Evolutionary conservation across 176 grass and related monocot species (phyloP), one percentile per base, ranked within the genome.

Genomic region (Lolium perenne): DNA sequence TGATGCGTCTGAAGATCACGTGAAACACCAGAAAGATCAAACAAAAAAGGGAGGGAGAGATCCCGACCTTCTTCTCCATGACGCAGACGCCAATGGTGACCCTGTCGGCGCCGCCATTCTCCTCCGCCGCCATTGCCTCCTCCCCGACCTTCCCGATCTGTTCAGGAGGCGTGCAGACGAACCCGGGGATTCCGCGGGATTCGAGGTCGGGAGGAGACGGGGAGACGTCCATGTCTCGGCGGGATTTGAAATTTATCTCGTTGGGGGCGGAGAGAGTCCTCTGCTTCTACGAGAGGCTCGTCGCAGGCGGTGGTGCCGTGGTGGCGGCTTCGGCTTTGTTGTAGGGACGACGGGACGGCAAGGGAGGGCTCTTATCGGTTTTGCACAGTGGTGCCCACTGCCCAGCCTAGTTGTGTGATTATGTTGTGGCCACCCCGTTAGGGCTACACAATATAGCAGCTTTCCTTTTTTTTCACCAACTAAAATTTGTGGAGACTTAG

Each of bases 11-110:
- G 45, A 46, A 46, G 55, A 64, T 79, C 38, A 61, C 77, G 26
- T 41, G 83, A 90, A 46, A 80, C 65, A 12, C 17, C 79, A 21
- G 23, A 49, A 74, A 2, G 10, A 56, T 55, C 29, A 2, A 13
- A 7, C 3, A 32, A 50, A 60, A 10, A 41, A 26, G 21, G 15
- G 25, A 76, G 55, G 55, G 40, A 41, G 38, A 76, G 89, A 80
- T 69, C 76, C 82, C 0, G 65, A 99, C 97, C 97, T 99, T 99
- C 84, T 99, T 99, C 87, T 94, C 97, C 97, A 99, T 91, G 76
- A 99, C 97, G 77, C 97, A 99, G 78, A 99, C 94, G 55, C 97
- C 97, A 87, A 99, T 92, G 88, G 83, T 90, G 87, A 99, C 56
- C 90, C 38, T 90, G 40, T 29, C 45, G 60, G 85, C 77, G 51